Evolutionary conservation across 176 grass and related monocot species (phyloP).

Genomic region (Elymus sibiricus): DNA sequence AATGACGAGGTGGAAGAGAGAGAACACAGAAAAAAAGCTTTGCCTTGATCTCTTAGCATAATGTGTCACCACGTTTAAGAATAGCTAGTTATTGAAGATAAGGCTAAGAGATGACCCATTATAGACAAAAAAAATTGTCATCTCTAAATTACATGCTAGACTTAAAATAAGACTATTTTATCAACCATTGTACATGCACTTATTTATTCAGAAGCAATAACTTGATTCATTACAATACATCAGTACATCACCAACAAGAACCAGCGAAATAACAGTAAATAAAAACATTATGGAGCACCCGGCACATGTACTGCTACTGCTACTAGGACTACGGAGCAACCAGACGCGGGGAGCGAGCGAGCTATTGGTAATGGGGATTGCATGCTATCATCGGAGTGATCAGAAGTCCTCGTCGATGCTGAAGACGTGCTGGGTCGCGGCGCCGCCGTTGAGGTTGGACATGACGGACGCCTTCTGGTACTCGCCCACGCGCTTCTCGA

Average conservation of each 20-base stretch:
- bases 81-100: too few species aligned
- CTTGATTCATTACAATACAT: slow-evolving; percentile 16
- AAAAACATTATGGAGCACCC: not conserved
- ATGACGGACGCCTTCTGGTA: slow-evolving; percentile 85
- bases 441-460: slow-evolving; percentile 54
- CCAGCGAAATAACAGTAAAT: not conserved
- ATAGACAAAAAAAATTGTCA: too few species aligned
- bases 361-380: not conserved
- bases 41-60: too few species aligned
- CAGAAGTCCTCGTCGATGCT: slow-evolving; percentile 88
- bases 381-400: not conserved
- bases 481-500: slow-evolving; percentile 81
- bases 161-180: too few species aligned
- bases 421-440: slow-evolving; percentile 52
- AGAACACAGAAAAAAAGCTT: too few species aligned
- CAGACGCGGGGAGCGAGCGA: not conserved
- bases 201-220: not conserved
- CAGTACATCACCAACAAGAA: slow-evolving; percentile 5
- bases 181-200: too few species aligned
- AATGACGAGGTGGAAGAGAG: too few species aligned
- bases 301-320: slow-evolving; percentile 8
- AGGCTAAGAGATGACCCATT: too few species aligned
- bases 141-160: too few species aligned
- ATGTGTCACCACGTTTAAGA: too few species aligned
- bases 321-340: not conserved